phyloP scores from a whole-genome alignment of 768 basidiomycete genomes.

The Gloeophyllum trabeum region DNA sequence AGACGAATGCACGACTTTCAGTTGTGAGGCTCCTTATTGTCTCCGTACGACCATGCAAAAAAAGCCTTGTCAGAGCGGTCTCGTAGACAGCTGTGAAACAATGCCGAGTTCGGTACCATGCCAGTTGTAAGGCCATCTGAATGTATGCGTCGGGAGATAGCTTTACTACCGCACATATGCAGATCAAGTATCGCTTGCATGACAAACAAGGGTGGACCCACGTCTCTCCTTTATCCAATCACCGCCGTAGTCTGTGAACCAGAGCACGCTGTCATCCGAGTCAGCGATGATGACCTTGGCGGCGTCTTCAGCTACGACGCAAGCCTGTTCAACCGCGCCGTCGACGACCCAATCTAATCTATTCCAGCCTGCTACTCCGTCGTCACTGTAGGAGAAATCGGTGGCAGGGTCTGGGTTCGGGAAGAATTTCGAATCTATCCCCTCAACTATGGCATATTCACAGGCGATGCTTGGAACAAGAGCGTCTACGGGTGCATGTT shows the following conservation, averaged over 20 bases:
- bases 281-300: constrained; percentile 54
- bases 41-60: constrained; percentile 83
- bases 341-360: constrained; percentile 71
- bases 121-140: constrained; percentile 87
- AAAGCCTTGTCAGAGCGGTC: constrained; percentile 81
- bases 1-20: constrained; percentile 69
- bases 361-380: constrained; percentile 30
- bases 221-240: constrained; percentile 78
- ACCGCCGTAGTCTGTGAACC: constrained; percentile 74
- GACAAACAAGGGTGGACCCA: constrained; percentile 21
- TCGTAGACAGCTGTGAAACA: constrained; percentile 86
- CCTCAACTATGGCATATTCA: constrained; percentile 70
- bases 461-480: constrained; percentile 80
- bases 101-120: constrained; percentile 74
- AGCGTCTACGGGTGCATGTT: constrained; percentile 87
- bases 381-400: constrained; percentile 5
- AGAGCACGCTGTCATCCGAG: constrained; percentile 76
- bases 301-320: constrained; percentile 41
- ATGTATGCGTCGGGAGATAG: constrained; percentile 74
- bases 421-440: constrained; percentile 42
- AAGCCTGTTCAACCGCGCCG: constrained; percentile 41
- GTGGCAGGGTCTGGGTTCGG: constrained; percentile 5
- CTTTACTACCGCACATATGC: constrained; percentile 24
- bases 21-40: constrained; percentile 68
- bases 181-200: neutral